Base-by-base conservation (phyloP, 352 stramenopile genomes). In the Phytophthora pinifolia region DNA sequence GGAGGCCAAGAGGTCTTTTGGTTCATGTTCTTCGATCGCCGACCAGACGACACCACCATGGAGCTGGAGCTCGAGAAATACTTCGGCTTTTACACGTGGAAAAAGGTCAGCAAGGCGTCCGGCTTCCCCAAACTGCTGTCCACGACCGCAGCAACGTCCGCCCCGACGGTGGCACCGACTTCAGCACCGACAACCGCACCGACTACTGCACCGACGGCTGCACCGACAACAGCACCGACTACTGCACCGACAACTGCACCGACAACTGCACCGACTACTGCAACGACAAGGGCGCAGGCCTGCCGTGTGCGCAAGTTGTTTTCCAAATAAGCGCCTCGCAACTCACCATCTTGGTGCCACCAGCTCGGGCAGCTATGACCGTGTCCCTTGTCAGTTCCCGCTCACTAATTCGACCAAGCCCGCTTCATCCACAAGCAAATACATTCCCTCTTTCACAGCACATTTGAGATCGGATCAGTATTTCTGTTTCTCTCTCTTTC, bases 1-100 rank as follows among this genome's bases (percentile, higher is more conserved):
- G 72, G 72, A 1, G 78, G 80, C 3, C 57, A 72, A 14, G 71
- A 87, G 42, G 54, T 67, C 7, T 94, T 92, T 43, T 94, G 82
- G 84, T 92, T 91, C 65, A 87, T 82, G 67, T 83, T 87, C 45
- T 94, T 89, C 38, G 80, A 92, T 36, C 79, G 76, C 17, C 44
- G 62, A 15, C 65, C 67, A 1, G 62, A 76, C 38, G 82, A 90
- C 63, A 70, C 35, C 12, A 78, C 74, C 12, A 71, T 87, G 64
- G 32, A 9, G 17, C 17, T 69, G 2, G 72, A 86, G 4, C 63
- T 90, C 3, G 82, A 94, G 48, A 78, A 41, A 37, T 83, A 87
- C 51, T 92, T 94, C 57, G 80, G 80, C 8, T 91, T 90, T 38
- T 90, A 71, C 65, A 90, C 72, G 7, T 75, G 53, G 33, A 20